A percentile compares a stretch with the other conserved stretches of the same genome.
Evolutionary conservation across 106 monocot genomes (phyloP).

Genomic region (Agapanthus africanus): DNA sequence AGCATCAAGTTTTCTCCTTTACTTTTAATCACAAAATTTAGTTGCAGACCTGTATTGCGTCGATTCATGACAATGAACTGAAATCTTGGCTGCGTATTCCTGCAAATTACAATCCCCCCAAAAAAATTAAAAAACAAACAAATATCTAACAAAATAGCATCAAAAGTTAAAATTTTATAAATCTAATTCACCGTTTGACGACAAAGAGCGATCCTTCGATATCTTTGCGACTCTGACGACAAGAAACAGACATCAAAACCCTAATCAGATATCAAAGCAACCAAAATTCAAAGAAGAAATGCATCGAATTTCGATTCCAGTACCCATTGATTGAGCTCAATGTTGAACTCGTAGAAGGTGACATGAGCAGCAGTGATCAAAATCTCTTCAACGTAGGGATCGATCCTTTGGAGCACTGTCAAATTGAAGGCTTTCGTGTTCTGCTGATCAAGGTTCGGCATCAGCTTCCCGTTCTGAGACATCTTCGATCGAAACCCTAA

Average conservation of each 20-base stretch:
- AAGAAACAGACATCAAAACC: neutral
- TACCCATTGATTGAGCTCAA: conserved; percentile 79
- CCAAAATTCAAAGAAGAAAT: no score
- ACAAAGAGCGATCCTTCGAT: conserved; percentile 90
- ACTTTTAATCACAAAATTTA: no score
- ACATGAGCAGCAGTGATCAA: conserved; percentile 81
- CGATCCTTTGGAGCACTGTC: conserved; percentile 75
- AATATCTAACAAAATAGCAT: no score
- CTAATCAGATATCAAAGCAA: no score
- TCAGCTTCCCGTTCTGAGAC: conserved; percentile 39
- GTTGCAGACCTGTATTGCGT: conserved; percentile 62
- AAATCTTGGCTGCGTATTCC: conserved; percentile 75
- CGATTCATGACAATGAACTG: conserved; percentile 97
- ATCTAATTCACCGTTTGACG: conserved; percentile 59
- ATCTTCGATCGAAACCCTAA: no score
- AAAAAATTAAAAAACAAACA: no score
- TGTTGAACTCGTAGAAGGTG: conserved; percentile 78
- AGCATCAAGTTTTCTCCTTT: no score
- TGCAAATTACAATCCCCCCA: conserved; percentile 16
- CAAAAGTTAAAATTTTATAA: neutral
- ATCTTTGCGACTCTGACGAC: conserved; percentile 62
- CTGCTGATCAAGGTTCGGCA: conserved; percentile 62
- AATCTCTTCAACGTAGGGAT: conserved; percentile 79
- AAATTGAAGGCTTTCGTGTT: conserved; percentile 66
- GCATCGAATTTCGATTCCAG: no score